Conservation (phyloP, 2,329 filamentous ascomycete species). For the Tolypocladium tundrense region DNA sequence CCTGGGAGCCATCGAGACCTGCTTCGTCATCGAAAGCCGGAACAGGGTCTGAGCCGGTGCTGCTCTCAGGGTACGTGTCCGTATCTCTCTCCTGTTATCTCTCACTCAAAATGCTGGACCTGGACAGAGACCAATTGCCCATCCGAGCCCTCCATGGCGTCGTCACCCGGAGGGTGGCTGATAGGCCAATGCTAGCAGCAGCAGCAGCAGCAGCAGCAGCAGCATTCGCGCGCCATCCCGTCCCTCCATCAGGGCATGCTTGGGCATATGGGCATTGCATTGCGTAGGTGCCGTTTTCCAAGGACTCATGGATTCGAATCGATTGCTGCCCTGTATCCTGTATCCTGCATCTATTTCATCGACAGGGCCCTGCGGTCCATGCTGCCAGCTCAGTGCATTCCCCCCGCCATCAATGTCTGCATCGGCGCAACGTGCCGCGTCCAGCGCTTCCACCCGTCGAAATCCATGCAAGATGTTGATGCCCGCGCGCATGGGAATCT, state of each 20-base stretch:
- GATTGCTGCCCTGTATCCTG: too few species aligned
- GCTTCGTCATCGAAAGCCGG: background rate
- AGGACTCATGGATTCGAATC: too few species aligned
- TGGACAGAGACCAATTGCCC: background rate
- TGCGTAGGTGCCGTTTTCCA: background rate
- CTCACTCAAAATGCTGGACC: background rate
- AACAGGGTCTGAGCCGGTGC: background rate
- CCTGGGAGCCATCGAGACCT: background rate
- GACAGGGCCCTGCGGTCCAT: too few species aligned
- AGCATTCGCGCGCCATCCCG: background rate
- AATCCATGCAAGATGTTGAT: background rate
- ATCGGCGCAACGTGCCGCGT: background rate
- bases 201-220: background rate
- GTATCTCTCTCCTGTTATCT: background rate
- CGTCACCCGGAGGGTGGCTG: background rate
- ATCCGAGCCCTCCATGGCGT: background rate
- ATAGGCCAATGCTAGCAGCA: background rate
- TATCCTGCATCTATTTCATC: too few species aligned
- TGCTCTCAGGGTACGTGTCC: background rate
- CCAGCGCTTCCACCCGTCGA: background rate
- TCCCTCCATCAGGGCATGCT: background rate
- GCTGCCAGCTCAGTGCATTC: too few species aligned
- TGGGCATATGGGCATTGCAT: too few species aligned
- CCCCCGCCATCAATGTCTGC: too few species aligned
- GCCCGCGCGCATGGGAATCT: background rate